Conservation (phyloP, 306 rosid genomes). For the Echinosophora koreensis region DNA sequence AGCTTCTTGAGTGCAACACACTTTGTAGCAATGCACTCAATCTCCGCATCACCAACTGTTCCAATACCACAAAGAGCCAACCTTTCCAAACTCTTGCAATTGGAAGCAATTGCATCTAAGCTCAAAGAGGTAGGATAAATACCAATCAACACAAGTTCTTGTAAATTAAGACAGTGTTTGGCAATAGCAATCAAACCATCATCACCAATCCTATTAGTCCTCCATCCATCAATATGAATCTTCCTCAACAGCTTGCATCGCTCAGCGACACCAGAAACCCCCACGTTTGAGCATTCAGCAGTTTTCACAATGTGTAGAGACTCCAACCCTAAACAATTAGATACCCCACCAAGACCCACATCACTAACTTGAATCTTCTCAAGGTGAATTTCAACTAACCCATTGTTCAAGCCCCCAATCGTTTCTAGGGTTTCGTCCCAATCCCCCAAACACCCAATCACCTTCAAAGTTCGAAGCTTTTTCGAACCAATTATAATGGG, state of each 20-base stretch:
- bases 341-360: constrained; percentile 69
- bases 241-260: constrained; percentile 71
- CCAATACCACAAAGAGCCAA: constrained; percentile 83
- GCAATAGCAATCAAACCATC: constrained; percentile 76
- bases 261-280: constrained; percentile 68
- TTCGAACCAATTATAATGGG: constrained; percentile 72
- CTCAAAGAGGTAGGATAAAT: constrained; percentile 69
- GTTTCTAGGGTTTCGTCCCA: constrained; percentile 73
- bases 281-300: constrained; percentile 72
- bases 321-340: constrained; percentile 66
- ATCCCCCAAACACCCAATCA: constrained; percentile 77
- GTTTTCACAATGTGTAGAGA: constrained; percentile 72
- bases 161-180: constrained; percentile 64
- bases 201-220: constrained; percentile 77
- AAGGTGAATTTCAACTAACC: constrained; percentile 69
- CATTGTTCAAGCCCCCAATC: constrained; percentile 52
- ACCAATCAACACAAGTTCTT: constrained; percentile 84
- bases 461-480: constrained; percentile 67
- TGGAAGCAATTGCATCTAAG: constrained; percentile 65
- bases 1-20: constrained; percentile 78
- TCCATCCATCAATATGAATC: constrained; percentile 92
- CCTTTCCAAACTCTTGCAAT: constrained; percentile 73
- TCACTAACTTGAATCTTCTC: constrained; percentile 88
- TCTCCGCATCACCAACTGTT: constrained; percentile 76
- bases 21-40: constrained; percentile 75